These are phyloP conservation scores for Chondrus crispus DNA, from an alignment of 23 red algal genomes.

Conservation along the genomic window DNA sequence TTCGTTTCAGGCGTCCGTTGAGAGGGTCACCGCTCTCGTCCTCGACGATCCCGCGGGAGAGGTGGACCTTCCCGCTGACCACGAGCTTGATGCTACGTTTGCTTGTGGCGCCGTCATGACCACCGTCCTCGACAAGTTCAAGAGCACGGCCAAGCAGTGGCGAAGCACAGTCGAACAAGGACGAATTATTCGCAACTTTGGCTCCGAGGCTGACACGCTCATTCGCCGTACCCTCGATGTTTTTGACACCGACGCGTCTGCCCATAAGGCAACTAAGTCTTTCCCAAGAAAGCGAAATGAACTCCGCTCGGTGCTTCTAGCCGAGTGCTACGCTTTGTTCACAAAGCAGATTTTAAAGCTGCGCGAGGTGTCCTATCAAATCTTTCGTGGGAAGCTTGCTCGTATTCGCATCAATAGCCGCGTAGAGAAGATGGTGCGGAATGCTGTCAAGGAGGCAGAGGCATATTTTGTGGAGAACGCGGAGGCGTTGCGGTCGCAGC, in stretches of 20 bases:
- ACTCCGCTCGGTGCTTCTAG: constrained; percentile 54
- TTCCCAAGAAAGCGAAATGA: constrained; percentile 71
- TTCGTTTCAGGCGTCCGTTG: background rate
- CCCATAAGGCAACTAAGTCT: constrained; percentile 49
- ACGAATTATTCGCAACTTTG: constrained; percentile 81
- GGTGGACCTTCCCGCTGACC: constrained; percentile 45
- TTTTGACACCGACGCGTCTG: constrained; percentile 70
- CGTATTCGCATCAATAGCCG: constrained; percentile 81
- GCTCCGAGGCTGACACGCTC: constrained; percentile 56
- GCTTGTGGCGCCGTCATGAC: constrained; percentile 66
- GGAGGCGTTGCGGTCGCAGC: constrained; percentile 56
- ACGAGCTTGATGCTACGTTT: constrained; percentile 76
- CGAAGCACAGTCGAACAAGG: constrained; percentile 61
- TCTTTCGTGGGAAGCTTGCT: constrained; percentile 76
- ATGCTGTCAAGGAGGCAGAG: constrained; percentile 82
- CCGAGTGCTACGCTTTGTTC: constrained; percentile 81
- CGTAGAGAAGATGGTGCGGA: constrained; percentile 91
- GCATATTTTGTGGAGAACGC: constrained; percentile 85
- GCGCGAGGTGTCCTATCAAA: constrained; percentile 86
- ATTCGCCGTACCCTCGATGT: constrained; percentile 62
- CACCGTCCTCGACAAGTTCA: constrained; percentile 52
- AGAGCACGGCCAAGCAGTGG: constrained; percentile 67
- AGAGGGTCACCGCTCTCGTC: background rate
- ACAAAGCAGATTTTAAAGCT: constrained; percentile 82
- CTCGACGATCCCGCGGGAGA: background rate